Evolutionary conservation across 768 basidiomycete species (phyloP).

Genomic region (Auricularia sp.): DNA sequence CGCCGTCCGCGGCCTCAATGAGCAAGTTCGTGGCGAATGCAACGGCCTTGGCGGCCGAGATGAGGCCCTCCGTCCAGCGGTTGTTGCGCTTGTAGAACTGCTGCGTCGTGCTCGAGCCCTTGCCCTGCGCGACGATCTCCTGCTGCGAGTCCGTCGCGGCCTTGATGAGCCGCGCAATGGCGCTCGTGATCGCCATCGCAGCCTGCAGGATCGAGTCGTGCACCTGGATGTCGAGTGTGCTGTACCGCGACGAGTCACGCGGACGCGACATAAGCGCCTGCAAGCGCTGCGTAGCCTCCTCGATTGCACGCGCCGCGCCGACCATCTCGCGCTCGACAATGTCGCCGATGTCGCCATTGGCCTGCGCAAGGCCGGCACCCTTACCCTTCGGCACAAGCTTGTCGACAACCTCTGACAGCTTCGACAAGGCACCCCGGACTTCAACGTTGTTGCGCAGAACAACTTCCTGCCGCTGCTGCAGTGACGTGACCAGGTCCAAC

Average conservation of each 20-base stretch:
- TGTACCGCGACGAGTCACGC: conserved; percentile 77
- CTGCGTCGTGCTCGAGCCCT: conserved; percentile 81
- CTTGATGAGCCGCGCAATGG: conserved; percentile 88
- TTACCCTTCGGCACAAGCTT: conserved; percentile 78
- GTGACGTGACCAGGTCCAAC: conserved; percentile 65
- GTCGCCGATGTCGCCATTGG: conserved; percentile 90
- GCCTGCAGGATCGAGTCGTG: conserved; percentile 95
- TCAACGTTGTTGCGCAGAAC: conserved; percentile 87
- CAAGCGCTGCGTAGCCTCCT: conserved; percentile 79
- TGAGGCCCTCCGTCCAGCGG: conserved; percentile 98
- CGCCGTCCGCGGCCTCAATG: conserved; percentile 96
- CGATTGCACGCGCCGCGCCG: conserved; percentile 87
- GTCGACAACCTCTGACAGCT: conserved; percentile 83
- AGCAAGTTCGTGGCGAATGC: conserved; percentile 92
- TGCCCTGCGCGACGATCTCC: conserved; percentile 94
- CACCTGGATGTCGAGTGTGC: conserved; percentile 87
- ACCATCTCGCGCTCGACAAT: conserved; percentile 96
- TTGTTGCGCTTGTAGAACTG: conserved; percentile 99
- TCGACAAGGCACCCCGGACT: conserved; percentile 67
- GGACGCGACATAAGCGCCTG: conserved; percentile 89
- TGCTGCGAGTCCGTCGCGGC: conserved; percentile 97
- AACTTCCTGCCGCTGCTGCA: conserved; percentile 66
- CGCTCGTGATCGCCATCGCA: conserved; percentile 90
- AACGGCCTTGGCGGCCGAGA: conserved; percentile 95
- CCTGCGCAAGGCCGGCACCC: conserved; percentile 53